Evolutionary conservation across 805 yeast genomes (phyloP), one percentile per base, ranked within the genome.

Genomic region (Spathaspora sp.): DNA sequence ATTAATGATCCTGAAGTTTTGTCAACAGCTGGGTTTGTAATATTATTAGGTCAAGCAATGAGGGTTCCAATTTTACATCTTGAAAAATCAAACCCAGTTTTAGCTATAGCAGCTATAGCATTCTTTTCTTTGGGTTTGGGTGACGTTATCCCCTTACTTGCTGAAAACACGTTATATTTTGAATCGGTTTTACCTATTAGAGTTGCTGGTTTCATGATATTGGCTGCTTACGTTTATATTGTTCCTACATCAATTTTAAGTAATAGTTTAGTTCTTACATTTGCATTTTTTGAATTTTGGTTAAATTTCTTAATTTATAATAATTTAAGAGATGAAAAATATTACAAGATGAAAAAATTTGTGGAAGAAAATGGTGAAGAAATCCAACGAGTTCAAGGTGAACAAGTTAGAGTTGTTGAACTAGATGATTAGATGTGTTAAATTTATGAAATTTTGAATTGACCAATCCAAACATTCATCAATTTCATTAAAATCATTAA

Each of bases 221-320:
- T 85, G 38, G 82, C 81, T 7, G 74, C 74, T 3, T 75, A 74
- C 55, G 66, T 83, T 23, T 83, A 81, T 59, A 49, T 77, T 42
- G 75, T 76, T 50, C 67, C 68, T n/a, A 64, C 69, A 44, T 72
- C 76, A 18, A 63, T 68, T 20, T 52, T 86, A n/a, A 81, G 86
- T 60, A 86, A 86, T 66, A 83, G 82, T 60, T 68, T 82, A 45
- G 79, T 85, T 3, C 85, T 87, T 55, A 69, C 78, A 5, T 85
- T 78, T 60, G 65, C 81, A 29, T 85, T 86, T 55, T 60, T 80
- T 55, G 94, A 87, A 64, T 76, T 86, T 31, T 87, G 92, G 90
- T 72, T 82, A 60, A 82, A 84, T 59, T 81, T 85, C 52, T 68
- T 86, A 56, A 75, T 85, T 32, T 86, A 76, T 64, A 80, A 77